A percentile compares a stretch with the other conserved stretches of the same genome.
phyloP scores from a whole-genome alignment of 352 stramenopile genomes.

The Phytopythium boreale region DNA sequence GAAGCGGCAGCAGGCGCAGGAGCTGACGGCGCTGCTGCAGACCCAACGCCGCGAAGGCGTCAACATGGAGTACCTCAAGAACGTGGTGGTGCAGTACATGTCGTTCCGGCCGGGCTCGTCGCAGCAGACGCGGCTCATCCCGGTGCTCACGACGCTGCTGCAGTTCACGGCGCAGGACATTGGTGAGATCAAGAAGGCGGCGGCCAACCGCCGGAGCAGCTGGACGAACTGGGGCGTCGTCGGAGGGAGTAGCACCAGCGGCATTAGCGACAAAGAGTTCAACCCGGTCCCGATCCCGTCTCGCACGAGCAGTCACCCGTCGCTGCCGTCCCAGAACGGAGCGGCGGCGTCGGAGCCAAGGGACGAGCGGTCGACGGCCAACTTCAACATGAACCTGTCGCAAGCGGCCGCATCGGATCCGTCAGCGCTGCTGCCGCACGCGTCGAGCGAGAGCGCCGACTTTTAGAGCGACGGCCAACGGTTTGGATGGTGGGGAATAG shows the following conservation, averaged over 20 bases:
- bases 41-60: constrained; percentile 81
- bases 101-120: constrained; percentile 80
- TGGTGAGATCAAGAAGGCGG: constrained; percentile 70
- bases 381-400: constrained; percentile 42
- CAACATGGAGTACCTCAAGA: constrained; percentile 91
- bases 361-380: constrained; percentile 28
- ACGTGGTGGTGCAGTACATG: constrained; percentile 90
- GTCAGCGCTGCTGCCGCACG: constrained; percentile 24
- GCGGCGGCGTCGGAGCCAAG: constrained; percentile 6
- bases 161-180: constrained; percentile 79
- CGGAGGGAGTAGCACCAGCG: constrained; percentile 18
- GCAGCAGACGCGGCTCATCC: constrained; percentile 71
- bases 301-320: constrained; percentile 20
- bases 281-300: constrained; percentile 19
- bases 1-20: constrained; percentile 57
- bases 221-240: constrained; percentile 68
- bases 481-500: neutral
- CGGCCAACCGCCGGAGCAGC: constrained; percentile 48
- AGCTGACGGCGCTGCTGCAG: constrained; percentile 74
- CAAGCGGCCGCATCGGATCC: constrained; percentile 16
- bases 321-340: constrained; percentile 4
- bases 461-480: constrained; percentile 36
- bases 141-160: constrained; percentile 82
- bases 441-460: constrained; percentile 50
- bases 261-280: constrained; percentile 67